These are phyloP conservation scores for Leptographium procerum DNA, from an alignment of 2,329 filamentous ascomycete species.

Conservation along the genomic window DNA sequence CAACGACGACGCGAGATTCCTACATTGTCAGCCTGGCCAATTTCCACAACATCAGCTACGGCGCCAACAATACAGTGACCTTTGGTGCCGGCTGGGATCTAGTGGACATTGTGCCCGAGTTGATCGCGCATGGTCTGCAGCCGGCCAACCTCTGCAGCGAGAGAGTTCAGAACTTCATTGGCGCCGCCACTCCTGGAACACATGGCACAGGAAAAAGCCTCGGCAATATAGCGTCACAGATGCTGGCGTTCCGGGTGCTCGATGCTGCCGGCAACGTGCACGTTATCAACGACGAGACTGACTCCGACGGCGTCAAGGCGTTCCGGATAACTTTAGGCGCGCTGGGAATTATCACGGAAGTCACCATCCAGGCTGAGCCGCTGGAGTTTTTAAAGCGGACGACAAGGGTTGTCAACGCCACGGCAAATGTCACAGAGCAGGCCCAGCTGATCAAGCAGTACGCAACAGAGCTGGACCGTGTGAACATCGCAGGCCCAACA, in stretches of 20 bases:
- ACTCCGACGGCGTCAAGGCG: background rate
- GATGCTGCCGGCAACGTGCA: background rate
- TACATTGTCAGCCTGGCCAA: background rate
- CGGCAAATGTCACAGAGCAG: background rate
- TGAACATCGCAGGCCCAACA: background rate
- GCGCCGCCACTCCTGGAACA: background rate
- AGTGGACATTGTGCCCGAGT: background rate
- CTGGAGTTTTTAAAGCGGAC: background rate
- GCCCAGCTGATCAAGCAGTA: background rate
- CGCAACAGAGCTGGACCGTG: background rate
- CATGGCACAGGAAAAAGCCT: background rate
- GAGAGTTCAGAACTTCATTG: conserved; percentile 1
- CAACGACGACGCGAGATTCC: background rate
- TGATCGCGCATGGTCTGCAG: background rate
- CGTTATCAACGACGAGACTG: background rate
- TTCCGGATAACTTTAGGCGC: background rate
- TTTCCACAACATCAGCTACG: background rate
- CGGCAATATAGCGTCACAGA: background rate
- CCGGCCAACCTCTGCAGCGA: background rate
- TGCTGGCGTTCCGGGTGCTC: background rate
- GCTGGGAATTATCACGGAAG: background rate
- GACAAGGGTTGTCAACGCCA: background rate
- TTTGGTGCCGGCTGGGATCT: background rate
- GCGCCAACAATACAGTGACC: background rate
- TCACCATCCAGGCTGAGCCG: background rate